Evolutionary conservation across 2,329 filamentous ascomycete species (phyloP), one percentile per base, ranked within the genome.

Genomic region (Alternaria sp.): DNA sequence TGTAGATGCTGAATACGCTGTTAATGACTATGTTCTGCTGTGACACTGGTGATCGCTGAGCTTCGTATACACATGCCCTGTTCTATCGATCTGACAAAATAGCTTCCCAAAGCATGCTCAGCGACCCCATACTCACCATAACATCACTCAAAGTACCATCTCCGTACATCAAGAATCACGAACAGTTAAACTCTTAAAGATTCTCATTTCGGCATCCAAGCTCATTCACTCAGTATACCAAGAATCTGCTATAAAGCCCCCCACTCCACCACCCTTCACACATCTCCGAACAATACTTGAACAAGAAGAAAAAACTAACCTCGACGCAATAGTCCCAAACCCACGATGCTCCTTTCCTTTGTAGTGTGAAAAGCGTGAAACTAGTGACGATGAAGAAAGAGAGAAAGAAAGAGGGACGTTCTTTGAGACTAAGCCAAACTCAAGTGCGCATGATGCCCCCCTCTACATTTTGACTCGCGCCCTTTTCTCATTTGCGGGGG

Each of bases 311-410:
- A 51, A 5, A 41, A 41, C 37, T 33, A 33, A 37, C 18, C 14
- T 23, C 49, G 20, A 53, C 49, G 30, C 30, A 41, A 41, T 10
- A 37, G 49, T 37, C 28, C 28, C 49, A 51, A 41, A n/a, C 49
- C 28, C 20, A 25, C 49, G 9, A 37, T 53, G 49, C 49, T 41
- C 30, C 20, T 20, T 33, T 41, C 20, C 49, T 15, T 53, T 53
- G 30, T 41, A 41, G 37, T 53, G 28, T 53, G 14, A 41, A 41
- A 53, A 37, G 28, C 37, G 20, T 53, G 20, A 41, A 41, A 53
- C n/a, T 14, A 25, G 49, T 37, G 20, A 53, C 20, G 30, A 21
- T 53, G 49, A 53, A 53, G 49, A 53, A 53, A 41, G 20, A 41
- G 15, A 41, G 28, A 37, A 51, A 53, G 49, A 37, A 23, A 37